A percentile compares a stretch with the other conserved stretches of the same genome.
Evolutionary conservation across 1,139 yeast genomes (phyloP).

Genomic region (Entelexis paramagnoliae): DNA sequence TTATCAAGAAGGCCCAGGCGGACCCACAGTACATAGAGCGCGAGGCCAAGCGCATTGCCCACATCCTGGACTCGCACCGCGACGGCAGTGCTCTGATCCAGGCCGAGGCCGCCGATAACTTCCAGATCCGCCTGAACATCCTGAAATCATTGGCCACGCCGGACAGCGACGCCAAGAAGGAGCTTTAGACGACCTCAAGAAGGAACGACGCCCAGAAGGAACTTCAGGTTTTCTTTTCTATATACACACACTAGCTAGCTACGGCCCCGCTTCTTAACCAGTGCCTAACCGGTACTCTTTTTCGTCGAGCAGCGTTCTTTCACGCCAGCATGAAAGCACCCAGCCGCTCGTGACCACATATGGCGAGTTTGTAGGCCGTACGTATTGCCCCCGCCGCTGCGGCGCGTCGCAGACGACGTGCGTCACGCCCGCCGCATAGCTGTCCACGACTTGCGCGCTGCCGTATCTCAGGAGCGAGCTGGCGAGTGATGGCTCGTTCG

Average conservation of each 20-base stretch:
- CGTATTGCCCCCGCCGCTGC: constrained; percentile 12
- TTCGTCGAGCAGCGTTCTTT: constrained; percentile 10
- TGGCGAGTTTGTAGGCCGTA: constrained; percentile 3
- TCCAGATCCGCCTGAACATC: constrained; percentile 20
- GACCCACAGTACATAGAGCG: constrained; percentile 40
- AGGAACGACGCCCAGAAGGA: constrained; percentile 9
- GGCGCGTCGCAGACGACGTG: constrained; percentile 20
- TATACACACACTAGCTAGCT: no score
- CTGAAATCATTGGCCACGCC: constrained; percentile 10
- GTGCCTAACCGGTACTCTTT: neutral
- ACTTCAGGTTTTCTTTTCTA: neutral
- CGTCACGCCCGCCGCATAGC: constrained; percentile 5
- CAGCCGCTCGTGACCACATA: constrained; percentile 25
- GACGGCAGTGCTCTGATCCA: constrained; percentile 25
- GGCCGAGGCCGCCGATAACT: constrained; percentile 28
- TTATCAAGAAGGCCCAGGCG: constrained; percentile 42
- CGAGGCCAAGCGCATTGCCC: constrained; percentile 44
- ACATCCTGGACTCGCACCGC: constrained; percentile 35
- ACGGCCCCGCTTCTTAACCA: neutral
- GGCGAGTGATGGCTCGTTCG: neutral
- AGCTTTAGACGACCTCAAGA: constrained; percentile 6
- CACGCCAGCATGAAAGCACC: constrained; percentile 28
- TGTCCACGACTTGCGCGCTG: neutral
- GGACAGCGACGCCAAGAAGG: constrained; percentile 5
- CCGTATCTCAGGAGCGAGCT: neutral